Conservation (phyloP, 1,284 basidiomycete species). For the Bjerkandera adusta region DNA sequence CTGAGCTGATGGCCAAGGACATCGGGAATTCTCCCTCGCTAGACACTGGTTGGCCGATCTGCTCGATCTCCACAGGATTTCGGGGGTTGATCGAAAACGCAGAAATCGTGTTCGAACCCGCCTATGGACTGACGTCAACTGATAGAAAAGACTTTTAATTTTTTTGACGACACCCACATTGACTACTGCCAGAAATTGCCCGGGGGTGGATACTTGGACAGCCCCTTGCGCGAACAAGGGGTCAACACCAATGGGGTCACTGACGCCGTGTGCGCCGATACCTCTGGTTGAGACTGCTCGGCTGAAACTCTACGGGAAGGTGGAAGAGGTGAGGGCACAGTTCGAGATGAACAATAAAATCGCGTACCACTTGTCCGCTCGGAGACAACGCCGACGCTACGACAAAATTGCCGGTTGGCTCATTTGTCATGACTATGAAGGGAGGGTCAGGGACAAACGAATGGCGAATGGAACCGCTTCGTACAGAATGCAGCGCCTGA, state of each 20-base stretch:
- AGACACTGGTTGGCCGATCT: constrained; percentile 41
- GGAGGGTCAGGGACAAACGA: too few relatives aligned
- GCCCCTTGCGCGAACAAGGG: constrained; percentile 46
- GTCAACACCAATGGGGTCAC: constrained; percentile 37
- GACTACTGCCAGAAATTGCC: constrained; percentile 41
- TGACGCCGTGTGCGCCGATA: constrained; percentile 38
- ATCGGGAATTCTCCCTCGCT: constrained; percentile 49
- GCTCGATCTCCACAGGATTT: constrained; percentile 37
- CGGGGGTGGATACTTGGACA: constrained; percentile 39
- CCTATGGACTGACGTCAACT: too few relatives aligned
- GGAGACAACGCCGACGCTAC: background rate
- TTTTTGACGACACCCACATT: too few relatives aligned
- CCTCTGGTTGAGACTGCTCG: constrained; percentile 35
- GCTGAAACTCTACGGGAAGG: constrained; percentile 20
- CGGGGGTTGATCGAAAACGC: constrained; percentile 43
- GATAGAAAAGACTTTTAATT: too few relatives aligned
- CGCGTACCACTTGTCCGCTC: background rate
- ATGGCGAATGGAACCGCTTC: too few relatives aligned
- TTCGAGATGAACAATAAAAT: too few relatives aligned
- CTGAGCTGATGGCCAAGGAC: constrained; percentile 42
- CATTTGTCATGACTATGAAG: background rate
- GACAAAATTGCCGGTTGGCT: background rate
- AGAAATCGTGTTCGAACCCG: constrained; percentile 47
- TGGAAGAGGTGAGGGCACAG: too few relatives aligned
- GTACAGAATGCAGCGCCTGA: too few relatives aligned